Evolutionary conservation across 2,329 filamentous ascomycete genomes (phyloP), one percentile per base, ranked within the genome.

Genomic region (Podosphaera aphanis): DNA sequence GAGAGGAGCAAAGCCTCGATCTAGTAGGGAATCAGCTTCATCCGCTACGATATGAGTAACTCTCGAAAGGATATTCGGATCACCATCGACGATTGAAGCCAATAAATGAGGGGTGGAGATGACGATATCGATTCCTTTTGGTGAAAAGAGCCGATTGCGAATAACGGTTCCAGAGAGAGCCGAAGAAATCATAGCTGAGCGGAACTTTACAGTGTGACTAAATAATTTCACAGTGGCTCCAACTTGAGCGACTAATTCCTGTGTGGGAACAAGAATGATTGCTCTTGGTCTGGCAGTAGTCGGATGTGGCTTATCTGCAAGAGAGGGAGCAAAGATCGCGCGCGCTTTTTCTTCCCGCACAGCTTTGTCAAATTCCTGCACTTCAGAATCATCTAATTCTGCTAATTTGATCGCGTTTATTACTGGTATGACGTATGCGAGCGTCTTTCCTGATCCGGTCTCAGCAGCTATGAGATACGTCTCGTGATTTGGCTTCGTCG

Each of bases 361-460:
- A 53, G 76, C 69, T 36, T 69, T 68, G 37, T 73, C 67, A 49
- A 76, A 74, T 2, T 71, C 67, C 46, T 73, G 68, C 15, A 74
- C 66, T 1, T 70, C 68, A 1, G 61, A 60, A 51, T 85, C 79
- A 11, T 64, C 60, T 0, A 67, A 66, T 57, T 88, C 83, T 5
- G 74, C 76, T 29, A 73, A 66, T 64, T 98, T 98, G 55, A 98
- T 62, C 7, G 83, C 81, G 62, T 98, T 77, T 45, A 98, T 68
- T 15, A 79, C 71, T 0, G 90, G 92, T 4, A 94, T 63, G 4
- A 95, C 66, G 58, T 98, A 98, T 7, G 90, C 84, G 50, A 98
- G 66, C 1, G 90, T 98, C 66, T 98, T 98, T 49, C 90, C 90
- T 0, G 90, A 95, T 11, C 90, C 90, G 0, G 90, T 98, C 66